These are phyloP conservation scores for Ramularia endophylla DNA, from an alignment of 2,329 filamentous ascomycete genomes.

Conservation along the genomic window DNA sequence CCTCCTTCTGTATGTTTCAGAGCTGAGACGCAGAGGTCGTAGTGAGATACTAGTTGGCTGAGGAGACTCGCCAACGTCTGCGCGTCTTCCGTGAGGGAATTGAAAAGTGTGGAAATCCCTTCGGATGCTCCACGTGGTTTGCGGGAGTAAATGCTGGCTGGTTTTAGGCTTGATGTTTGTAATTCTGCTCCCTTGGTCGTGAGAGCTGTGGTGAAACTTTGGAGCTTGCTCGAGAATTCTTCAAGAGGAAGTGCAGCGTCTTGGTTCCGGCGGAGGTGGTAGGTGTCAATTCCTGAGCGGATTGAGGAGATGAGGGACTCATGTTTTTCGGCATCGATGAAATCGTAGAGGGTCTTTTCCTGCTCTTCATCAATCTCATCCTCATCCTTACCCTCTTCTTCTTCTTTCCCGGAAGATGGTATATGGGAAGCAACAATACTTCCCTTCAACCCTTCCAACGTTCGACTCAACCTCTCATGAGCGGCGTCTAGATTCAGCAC, in stretches of 20 bases:
- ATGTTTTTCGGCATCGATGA: conserved; percentile 68
- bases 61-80: conserved; percentile 77
- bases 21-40: conserved; percentile 87
- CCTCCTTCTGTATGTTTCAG: conserved; percentile 76
- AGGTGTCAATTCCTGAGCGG: conserved; percentile 63
- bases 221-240: conserved; percentile 64
- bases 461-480: conserved; percentile 58
- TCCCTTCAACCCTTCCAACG: conserved; percentile 58
- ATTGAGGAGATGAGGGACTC: conserved; percentile 59
- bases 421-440: conserved; percentile 57
- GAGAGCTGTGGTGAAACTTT: conserved; percentile 13
- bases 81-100: conserved; percentile 63
- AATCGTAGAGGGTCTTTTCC: conserved; percentile 62
- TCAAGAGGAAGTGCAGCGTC: conserved; percentile 48
- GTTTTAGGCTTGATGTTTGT: conserved; percentile 2
- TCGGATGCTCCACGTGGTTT: conserved; percentile 29
- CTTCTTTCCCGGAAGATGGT: conserved; percentile 3
- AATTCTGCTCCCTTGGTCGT: conserved; percentile 6
- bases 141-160: conserved; percentile 3
- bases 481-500: conserved; percentile 54
- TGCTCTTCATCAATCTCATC: too few relatives aligned
- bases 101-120: conserved; percentile 43
- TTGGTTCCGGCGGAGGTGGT: conserved; percentile 60
- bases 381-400: conserved; percentile 2
- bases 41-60: conserved; percentile 76